Evolutionary conservation across 2,329 filamentous ascomycete genomes (phyloP).

Genomic region (Apiospora malaysiana): DNA sequence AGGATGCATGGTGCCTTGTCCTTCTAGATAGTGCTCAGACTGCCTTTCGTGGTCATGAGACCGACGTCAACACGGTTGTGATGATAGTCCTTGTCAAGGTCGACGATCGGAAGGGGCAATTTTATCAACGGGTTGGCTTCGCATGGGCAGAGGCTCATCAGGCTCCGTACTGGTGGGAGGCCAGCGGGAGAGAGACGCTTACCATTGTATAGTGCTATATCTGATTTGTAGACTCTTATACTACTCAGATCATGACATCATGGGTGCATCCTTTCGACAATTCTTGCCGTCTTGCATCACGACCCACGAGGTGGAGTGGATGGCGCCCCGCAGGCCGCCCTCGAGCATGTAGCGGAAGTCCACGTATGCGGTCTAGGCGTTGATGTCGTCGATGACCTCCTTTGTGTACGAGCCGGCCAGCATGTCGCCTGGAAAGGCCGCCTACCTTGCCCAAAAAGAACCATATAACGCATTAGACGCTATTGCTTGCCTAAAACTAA

Average conservation of each 20-base stretch:
- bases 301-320: conserved; percentile 28
- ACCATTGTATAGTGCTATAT: not conserved
- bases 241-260: too few species aligned
- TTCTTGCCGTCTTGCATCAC: too few species aligned
- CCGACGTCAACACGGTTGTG: not conserved
- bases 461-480: too few species aligned
- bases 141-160: not conserved
- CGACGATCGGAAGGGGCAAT: not conserved
- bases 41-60: not conserved
- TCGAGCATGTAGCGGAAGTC: conserved; percentile 32
- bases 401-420: not conserved
- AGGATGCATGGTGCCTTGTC: not conserved
- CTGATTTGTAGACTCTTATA: too few species aligned
- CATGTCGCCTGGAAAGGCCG: conserved; percentile 17
- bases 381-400: not conserved
- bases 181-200: not conserved
- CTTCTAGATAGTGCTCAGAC: not conserved
- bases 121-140: not conserved
- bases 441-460: too few species aligned
- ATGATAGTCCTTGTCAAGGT: not conserved
- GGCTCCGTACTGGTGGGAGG: not conserved
- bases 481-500: too few species aligned
- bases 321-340: conserved; percentile 35
- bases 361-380: conserved; percentile 4
- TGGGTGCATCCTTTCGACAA: too few species aligned